Evolutionary conservation across 2,329 filamentous ascomycete species (phyloP).

Genomic region (Xylaria digitata): DNA sequence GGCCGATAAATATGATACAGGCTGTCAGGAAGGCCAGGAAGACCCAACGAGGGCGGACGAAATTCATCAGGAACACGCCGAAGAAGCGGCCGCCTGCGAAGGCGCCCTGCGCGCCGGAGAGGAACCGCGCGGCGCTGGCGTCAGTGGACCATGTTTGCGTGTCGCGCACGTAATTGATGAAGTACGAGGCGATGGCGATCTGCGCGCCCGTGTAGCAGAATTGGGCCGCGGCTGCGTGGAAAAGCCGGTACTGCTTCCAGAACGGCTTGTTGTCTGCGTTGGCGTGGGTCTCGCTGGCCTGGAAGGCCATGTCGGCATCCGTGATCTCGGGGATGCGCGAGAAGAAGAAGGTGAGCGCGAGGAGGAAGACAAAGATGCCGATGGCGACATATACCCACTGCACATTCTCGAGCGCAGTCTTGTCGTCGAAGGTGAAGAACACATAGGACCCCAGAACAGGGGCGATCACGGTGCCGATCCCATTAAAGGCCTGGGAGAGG

Average conservation of each 20-base stretch:
- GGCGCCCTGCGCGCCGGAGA: conserved; percentile 78
- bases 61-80: conserved; percentile 75
- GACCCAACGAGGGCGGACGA: conserved; percentile 71
- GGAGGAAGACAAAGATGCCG: conserved; percentile 74
- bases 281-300: conserved; percentile 65
- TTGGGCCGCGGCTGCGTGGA: conserved; percentile 80
- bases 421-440: conserved; percentile 73
- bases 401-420: conserved; percentile 71
- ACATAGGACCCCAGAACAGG: conserved; percentile 78
- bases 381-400: conserved; percentile 83
- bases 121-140: conserved; percentile 70
- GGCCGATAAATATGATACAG: conserved; percentile 71
- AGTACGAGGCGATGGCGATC: conserved; percentile 72
- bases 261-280: conserved; percentile 71
- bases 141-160: conserved; percentile 64
- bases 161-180: conserved; percentile 78
- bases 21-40: conserved; percentile 73
- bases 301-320: conserved; percentile 71
- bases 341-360: conserved; percentile 75
- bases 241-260: conserved; percentile 77
- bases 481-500: conserved; percentile 81
- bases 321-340: conserved; percentile 78
- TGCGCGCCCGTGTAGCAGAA: conserved; percentile 84
- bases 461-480: conserved; percentile 77
- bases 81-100: conserved; percentile 79